These are phyloP conservation scores for Cylindrodendrum hubeiense DNA, from an alignment of 2,329 filamentous ascomycete species.

Conservation along the genomic window DNA sequence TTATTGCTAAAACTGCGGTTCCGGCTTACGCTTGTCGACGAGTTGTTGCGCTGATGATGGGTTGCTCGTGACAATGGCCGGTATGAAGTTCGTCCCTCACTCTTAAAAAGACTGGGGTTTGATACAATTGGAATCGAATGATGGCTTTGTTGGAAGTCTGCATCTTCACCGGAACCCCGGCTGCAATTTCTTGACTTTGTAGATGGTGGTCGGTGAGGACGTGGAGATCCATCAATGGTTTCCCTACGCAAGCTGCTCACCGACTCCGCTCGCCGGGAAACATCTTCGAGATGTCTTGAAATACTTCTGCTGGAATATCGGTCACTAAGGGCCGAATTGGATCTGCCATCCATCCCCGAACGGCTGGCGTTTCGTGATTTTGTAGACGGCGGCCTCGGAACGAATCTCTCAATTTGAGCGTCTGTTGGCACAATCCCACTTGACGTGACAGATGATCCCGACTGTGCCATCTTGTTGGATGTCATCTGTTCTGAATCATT, in stretches of 20 bases:
- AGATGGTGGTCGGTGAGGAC: conserved; percentile 7
- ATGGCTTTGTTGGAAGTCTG: neutral
- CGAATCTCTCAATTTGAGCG: neutral
- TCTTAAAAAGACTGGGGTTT: conserved; percentile 28
- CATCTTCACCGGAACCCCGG: neutral
- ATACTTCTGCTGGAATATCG: conserved; percentile 18
- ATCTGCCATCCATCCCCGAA: conserved; percentile 35
- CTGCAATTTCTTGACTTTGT: conserved; percentile 11
- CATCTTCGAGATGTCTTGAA: conserved; percentile 39
- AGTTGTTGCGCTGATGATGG: conserved; percentile 31
- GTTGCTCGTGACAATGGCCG: neutral
- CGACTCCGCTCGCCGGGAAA: conserved; percentile 43
- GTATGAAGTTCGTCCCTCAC: neutral
- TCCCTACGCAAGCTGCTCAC: conserved; percentile 12
- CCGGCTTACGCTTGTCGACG: neutral
- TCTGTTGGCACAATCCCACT: neutral
- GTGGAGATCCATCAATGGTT: neutral
- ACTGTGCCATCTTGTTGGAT: neutral
- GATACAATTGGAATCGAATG: conserved; percentile 27
- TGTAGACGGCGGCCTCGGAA: conserved; percentile 45
- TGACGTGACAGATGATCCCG: conserved; percentile 8
- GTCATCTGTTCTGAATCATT: conserved; percentile 19
- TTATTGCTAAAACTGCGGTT: neutral
- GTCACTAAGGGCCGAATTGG: conserved; percentile 33
- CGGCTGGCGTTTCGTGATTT: conserved; percentile 54